Conservation (phyloP, 148 eudicot genomes). For the Gaultheria prostrata region DNA sequence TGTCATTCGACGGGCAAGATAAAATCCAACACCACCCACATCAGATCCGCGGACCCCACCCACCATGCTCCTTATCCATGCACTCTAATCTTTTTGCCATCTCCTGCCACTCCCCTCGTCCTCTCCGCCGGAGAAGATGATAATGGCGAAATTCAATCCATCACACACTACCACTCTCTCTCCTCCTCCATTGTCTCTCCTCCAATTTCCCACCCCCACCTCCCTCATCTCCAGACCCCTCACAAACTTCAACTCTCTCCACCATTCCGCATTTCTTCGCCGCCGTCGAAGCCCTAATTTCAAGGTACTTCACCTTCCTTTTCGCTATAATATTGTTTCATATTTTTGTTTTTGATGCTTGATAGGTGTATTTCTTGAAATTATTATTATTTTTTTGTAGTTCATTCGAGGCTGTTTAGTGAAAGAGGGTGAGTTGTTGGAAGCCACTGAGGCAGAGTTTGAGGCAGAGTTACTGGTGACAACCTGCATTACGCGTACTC, state of each 20-base stretch:
- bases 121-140: not conserved
- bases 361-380: not conserved
- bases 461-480: slow-evolving; percentile 42
- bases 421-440: slow-evolving; percentile 22
- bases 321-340: not conserved
- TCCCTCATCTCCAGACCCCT: slow-evolving; percentile 3
- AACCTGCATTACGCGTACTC: slow-evolving; percentile 58
- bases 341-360: no score
- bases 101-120: not conserved
- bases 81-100: not conserved
- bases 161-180: not conserved
- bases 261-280: not conserved
- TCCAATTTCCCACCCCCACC: not conserved
- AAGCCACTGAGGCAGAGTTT: slow-evolving; percentile 16
- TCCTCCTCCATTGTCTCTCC: slow-evolving; percentile 6
- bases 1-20: not conserved
- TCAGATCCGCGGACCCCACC: not conserved
- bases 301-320: slow-evolving; percentile 7
- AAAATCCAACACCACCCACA: not conserved
- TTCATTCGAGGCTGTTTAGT: not conserved
- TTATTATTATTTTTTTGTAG: slow-evolving; percentile 15
- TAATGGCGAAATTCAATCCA: not conserved
- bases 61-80: not conserved
- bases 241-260: not conserved
- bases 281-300: slow-evolving; percentile 16